Percentiles rank a stretch among this genome's conserved stretches.
These are phyloP conservation scores for Bipolaris victoriae DNA, from an alignment of 2,329 filamentous ascomycete species.

Conservation along the genomic window DNA sequence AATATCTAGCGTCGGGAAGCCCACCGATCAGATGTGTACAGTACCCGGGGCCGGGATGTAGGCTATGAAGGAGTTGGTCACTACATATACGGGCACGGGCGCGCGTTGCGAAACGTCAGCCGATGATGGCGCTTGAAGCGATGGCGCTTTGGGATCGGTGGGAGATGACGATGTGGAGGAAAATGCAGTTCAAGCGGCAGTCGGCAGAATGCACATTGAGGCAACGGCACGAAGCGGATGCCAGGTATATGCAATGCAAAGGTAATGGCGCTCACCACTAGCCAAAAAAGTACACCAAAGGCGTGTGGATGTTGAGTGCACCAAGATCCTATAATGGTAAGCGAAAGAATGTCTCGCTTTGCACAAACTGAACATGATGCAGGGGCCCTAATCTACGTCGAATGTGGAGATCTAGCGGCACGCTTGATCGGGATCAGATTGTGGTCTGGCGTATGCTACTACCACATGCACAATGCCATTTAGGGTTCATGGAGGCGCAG, in stretches of 20 bases:
- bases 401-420: conserved; percentile 1
- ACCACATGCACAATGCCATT: not conserved
- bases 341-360: not conserved
- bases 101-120: not conserved
- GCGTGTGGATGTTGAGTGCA: not conserved
- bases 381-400: not conserved
- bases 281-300: not conserved
- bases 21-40: conserved; percentile 2
- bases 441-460: conserved; percentile 3
- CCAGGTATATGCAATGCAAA: no score
- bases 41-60: not conserved
- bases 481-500: not conserved
- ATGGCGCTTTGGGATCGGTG: not conserved
- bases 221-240: no score
- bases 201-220: no score
- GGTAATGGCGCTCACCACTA: no score
- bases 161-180: not conserved
- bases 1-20: not conserved
- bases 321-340: not conserved
- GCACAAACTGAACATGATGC: conserved; percentile 2
- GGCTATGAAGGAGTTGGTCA: not conserved
- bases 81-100: not conserved
- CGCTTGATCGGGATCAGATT: not conserved
- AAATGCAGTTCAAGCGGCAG: not conserved
- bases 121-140: conserved; percentile 1